phyloP scores from a whole-genome alignment of 345 rosid species.

The Eutrema japonicum region DNA sequence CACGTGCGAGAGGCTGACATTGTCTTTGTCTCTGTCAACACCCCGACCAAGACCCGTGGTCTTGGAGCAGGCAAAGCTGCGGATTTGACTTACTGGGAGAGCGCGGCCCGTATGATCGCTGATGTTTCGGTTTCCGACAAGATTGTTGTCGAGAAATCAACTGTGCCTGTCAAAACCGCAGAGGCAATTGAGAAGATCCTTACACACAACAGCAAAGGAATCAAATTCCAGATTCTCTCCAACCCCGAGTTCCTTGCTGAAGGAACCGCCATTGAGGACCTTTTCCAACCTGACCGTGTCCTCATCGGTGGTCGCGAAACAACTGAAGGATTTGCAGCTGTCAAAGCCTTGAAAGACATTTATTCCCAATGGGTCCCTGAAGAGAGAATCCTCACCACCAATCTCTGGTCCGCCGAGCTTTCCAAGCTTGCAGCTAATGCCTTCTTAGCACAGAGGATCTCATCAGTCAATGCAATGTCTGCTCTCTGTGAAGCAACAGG shows the following conservation, averaged over 20 bases:
- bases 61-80: conserved; percentile 98
- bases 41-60: conserved; percentile 88
- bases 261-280: conserved; percentile 86
- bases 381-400: conserved; percentile 78
- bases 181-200: conserved; percentile 93
- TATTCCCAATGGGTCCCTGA: conserved; percentile 91
- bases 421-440: conserved; percentile 97
- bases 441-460: conserved; percentile 87
- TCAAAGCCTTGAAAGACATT: conserved; percentile 73
- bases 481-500: conserved; percentile 94
- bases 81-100: conserved; percentile 95
- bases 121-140: conserved; percentile 88
- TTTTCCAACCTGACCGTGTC: conserved; percentile 77
- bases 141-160: conserved; percentile 93
- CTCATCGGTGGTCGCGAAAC: conserved; percentile 95
- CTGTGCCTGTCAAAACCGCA: conserved; percentile 93
- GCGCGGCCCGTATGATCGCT: conserved; percentile 93
- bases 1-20: conserved; percentile 84
- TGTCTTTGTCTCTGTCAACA: conserved; percentile 89
- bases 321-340: conserved; percentile 79
- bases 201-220: conserved; percentile 91
- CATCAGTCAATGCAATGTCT: conserved; percentile 92
- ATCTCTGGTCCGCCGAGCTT: conserved; percentile 95
- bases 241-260: conserved; percentile 98
- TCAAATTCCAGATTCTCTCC: conserved; percentile 90